phyloP scores from a whole-genome alignment of 495 filamentous ascomycete species.

The Hypoxylon fragiforme region DNA sequence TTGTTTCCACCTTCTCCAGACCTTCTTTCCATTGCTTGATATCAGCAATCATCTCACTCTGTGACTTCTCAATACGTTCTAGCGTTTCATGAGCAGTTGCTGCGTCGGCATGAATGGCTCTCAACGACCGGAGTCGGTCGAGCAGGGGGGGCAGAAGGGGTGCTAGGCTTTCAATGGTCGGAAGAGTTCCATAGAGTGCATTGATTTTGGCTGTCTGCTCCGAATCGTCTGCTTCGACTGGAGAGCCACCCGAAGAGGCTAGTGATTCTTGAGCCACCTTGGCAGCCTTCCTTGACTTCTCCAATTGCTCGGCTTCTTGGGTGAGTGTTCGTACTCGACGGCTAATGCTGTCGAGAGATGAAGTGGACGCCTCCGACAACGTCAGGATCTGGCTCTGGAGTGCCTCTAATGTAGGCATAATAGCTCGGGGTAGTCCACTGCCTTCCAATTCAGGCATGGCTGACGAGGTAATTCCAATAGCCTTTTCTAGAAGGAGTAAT shows the following conservation, averaged over 20 bases:
- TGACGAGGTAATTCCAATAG: constrained; percentile 74
- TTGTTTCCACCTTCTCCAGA: constrained; percentile 74
- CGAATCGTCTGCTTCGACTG: constrained; percentile 49
- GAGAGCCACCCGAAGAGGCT: constrained; percentile 47
- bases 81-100: constrained; percentile 81
- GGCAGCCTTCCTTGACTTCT: constrained; percentile 71
- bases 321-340: constrained; percentile 73
- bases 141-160: constrained; percentile 85
- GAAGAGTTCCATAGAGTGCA: constrained; percentile 84
- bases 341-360: constrained; percentile 74
- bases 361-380: constrained; percentile 63
- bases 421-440: constrained; percentile 59
- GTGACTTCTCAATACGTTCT: constrained; percentile 72
- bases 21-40: constrained; percentile 86
- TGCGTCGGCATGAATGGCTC: constrained; percentile 83
- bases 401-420: constrained; percentile 78
- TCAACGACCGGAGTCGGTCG: constrained; percentile 80
- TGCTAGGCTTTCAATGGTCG: constrained; percentile 83
- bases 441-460: constrained; percentile 66
- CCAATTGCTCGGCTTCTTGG: constrained; percentile 77
- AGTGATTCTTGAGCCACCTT: constrained; percentile 65
- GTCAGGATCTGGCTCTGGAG: constrained; percentile 73
- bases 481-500: constrained; percentile 74
- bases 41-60: constrained; percentile 80
- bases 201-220: constrained; percentile 86